Percentiles rank a stretch among this genome's conserved stretches.
Conservation (phyloP, 192 early-diverging fungal species). For the Geosiphon pyriformis region DNA sequence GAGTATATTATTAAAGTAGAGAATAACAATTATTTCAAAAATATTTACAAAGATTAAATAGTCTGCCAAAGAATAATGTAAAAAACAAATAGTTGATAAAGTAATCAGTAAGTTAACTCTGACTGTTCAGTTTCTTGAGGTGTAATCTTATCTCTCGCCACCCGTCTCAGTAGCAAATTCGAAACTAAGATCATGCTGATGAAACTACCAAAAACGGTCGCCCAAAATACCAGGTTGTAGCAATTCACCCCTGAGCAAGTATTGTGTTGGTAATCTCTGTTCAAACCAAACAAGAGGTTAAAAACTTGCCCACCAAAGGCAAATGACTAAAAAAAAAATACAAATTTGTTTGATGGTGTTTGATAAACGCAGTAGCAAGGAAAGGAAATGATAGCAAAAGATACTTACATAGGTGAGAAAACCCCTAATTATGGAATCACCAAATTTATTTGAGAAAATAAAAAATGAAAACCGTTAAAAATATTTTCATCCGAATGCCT, state of each 20-base stretch:
- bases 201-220: too few species aligned
- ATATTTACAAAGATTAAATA: too few species aligned
- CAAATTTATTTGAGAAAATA: neutral
- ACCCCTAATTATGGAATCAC: neutral
- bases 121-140: too few species aligned
- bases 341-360: constrained; percentile 41
- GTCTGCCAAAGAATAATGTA: too few species aligned
- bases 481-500: neutral
- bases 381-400: neutral
- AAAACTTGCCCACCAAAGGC: constrained; percentile 61
- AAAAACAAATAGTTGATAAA: too few species aligned
- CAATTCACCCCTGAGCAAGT: neutral
- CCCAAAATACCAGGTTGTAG: neutral
- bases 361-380: constrained; percentile 1
- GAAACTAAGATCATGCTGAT: too few species aligned
- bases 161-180: too few species aligned
- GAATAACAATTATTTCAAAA: too few species aligned
- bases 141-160: too few species aligned
- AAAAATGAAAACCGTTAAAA: neutral
- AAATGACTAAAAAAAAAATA: constrained; percentile 49
- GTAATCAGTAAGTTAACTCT: too few species aligned
- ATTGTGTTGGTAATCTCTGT: constrained; percentile 43
- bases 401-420: constrained; percentile 8
- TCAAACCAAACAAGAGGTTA: constrained; percentile 56
- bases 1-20: too few species aligned